Conservation (phyloP, 1,139 yeast genomes). For the Eremothecium gossypii region DNA sequence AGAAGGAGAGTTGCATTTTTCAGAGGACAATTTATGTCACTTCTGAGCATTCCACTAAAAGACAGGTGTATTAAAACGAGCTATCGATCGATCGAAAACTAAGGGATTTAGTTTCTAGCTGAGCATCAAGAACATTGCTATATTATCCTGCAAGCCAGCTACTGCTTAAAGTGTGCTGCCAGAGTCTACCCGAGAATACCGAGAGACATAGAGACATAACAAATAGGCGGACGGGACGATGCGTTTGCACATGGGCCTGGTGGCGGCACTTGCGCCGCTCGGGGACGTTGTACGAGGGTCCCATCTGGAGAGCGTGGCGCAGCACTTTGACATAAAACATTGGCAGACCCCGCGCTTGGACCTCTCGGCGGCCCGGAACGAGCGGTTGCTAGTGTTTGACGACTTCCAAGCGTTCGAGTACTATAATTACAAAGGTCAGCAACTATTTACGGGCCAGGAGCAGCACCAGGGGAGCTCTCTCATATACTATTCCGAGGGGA, state of each 20-base stretch:
- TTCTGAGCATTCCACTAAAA: background rate
- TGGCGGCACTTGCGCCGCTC: background rate
- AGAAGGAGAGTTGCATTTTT: no score
- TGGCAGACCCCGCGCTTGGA: slow-evolving; percentile 11
- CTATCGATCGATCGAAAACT: background rate
- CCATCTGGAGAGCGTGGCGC: slow-evolving; percentile 13
- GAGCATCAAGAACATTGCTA: background rate
- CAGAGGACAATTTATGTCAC: no score
- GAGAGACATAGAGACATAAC: no score
- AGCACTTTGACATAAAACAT: slow-evolving; percentile 9
- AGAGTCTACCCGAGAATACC: no score
- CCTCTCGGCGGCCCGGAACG: slow-evolving; percentile 28
- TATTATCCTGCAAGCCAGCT: background rate
- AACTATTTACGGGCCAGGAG: slow-evolving; percentile 31
- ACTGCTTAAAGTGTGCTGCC: no score
- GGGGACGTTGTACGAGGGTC: slow-evolving; percentile 5
- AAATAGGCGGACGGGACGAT: background rate
- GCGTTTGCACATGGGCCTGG: background rate
- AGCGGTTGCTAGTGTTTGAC: slow-evolving; percentile 50
- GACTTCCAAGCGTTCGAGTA: slow-evolving; percentile 51
- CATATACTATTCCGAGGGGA: slow-evolving; percentile 25
- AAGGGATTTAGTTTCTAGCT: background rate
- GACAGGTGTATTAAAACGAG: background rate
- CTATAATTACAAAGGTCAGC: slow-evolving; percentile 47
- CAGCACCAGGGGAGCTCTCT: slow-evolving; percentile 11